Percentiles rank a stretch among this genome's conserved stretches.
These are phyloP conservation scores for Xylariaceae sp. DNA, from an alignment of 2,329 filamentous ascomycete genomes.

Conservation along the genomic window DNA sequence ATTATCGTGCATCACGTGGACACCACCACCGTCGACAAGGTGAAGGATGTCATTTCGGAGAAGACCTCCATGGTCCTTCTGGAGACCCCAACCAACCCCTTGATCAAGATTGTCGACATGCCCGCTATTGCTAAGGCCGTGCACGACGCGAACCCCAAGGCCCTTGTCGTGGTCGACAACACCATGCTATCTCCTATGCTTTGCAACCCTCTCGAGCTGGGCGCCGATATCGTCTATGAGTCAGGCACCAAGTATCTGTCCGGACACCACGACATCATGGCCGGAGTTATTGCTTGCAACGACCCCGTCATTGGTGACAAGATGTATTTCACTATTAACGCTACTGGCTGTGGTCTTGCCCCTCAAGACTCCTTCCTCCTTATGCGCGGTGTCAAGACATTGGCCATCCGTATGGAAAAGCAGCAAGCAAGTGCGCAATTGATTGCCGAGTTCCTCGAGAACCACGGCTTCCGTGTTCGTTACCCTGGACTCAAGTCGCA, in stretches of 20 bases:
- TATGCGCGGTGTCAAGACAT: constrained; percentile 91
- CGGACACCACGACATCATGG: constrained; percentile 98
- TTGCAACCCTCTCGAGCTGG: constrained; percentile 86
- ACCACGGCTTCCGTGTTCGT: constrained; percentile 86
- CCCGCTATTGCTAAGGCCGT: constrained; percentile 68
- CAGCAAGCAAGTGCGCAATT: constrained; percentile 88
- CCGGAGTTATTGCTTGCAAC: constrained; percentile 90
- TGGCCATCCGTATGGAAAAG: constrained; percentile 97
- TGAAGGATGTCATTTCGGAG: constrained; percentile 61
- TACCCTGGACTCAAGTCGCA: constrained; percentile 93
- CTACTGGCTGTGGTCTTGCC: constrained; percentile 86
- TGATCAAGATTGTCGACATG: constrained; percentile 97
- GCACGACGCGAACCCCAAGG: constrained; percentile 71
- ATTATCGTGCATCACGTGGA: constrained; percentile 96
- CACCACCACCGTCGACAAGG: constrained; percentile 71
- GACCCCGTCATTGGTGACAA: constrained; percentile 75
- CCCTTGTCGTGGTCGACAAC: constrained; percentile 91
- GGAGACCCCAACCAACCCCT: constrained; percentile 92
- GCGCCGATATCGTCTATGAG: constrained; percentile 95
- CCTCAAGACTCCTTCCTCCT: constrained; percentile 96
- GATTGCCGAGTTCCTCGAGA: constrained; percentile 89
- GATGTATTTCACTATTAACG: constrained; percentile 95
- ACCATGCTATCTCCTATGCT: constrained; percentile 98
- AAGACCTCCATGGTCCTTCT: constrained; percentile 95
- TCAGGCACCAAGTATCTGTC: constrained; percentile 97